Evolutionary conservation across 805 yeast species (phyloP).

Genomic region (Jamesozyma rosinii): DNA sequence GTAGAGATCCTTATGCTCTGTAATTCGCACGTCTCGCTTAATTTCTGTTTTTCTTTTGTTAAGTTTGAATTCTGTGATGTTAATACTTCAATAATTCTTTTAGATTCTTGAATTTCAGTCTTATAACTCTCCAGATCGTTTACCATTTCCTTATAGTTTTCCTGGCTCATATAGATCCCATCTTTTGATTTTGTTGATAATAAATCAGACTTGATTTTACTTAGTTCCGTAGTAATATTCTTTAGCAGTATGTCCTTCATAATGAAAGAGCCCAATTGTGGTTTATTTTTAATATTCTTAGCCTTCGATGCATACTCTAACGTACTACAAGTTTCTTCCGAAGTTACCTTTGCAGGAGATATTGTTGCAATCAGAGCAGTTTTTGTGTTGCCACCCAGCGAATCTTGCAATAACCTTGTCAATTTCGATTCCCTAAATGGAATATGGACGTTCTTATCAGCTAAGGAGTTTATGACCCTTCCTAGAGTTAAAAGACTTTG

Average conservation of each 20-base stretch:
- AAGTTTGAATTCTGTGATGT: slow-evolving; percentile 30
- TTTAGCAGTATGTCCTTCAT: slow-evolving; percentile 42
- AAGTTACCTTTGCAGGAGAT: slow-evolving; percentile 67
- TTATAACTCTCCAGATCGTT: slow-evolving; percentile 41
- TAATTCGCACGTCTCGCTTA: slow-evolving; percentile 21
- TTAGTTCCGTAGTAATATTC: slow-evolving; percentile 41
- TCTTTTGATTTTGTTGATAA: slow-evolving; percentile 53
- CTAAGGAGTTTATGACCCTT: slow-evolving; percentile 70
- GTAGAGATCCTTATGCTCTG: slow-evolving; percentile 21
- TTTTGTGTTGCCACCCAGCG: slow-evolving; percentile 80
- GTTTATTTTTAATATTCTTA: slow-evolving; percentile 64
- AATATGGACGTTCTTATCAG: slow-evolving; percentile 56
- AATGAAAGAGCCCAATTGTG: slow-evolving; percentile 54
- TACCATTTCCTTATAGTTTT: slow-evolving; percentile 45
- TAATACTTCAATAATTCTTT: slow-evolving; percentile 35
- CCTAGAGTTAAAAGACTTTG: slow-evolving; percentile 83
- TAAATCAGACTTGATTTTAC: slow-evolving; percentile 46
- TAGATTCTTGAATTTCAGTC: slow-evolving; percentile 41
- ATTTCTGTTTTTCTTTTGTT: slow-evolving; percentile 24
- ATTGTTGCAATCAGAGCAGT: slow-evolving; percentile 82
- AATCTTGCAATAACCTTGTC: slow-evolving; percentile 66
- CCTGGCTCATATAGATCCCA: slow-evolving; percentile 56
- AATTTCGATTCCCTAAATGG: slow-evolving; percentile 81
- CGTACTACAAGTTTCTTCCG: slow-evolving; percentile 80
- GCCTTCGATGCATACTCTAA: slow-evolving; percentile 84